These are phyloP conservation scores for Fistulifera pelliculosa DNA, from an alignment of 108 stramenopile genomes.

Conservation along the genomic window DNA sequence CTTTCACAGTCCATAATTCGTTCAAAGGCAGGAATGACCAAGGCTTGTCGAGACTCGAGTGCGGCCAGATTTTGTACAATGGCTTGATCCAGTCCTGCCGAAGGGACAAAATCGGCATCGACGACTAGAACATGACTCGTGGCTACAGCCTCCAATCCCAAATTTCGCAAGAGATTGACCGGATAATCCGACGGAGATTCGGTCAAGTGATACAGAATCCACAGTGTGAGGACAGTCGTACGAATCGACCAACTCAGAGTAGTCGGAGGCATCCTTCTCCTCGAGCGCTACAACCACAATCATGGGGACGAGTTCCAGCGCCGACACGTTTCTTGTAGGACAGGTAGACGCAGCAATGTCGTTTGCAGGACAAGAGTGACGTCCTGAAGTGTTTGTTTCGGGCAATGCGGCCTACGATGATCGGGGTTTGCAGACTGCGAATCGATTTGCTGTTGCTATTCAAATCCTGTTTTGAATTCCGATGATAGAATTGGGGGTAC, in stretches of 20 bases:
- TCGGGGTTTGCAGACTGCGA: too few relatives aligned
- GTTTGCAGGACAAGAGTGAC: conserved; percentile 1
- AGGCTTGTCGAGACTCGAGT: conserved; percentile 17
- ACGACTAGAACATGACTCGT: conserved; percentile 83
- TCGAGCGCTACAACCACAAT: background rate
- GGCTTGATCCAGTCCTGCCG: conserved; percentile 32
- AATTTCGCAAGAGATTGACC: conserved; percentile 85
- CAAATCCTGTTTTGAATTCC: too few relatives aligned
- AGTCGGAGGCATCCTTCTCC: background rate
- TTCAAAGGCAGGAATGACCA: conserved; percentile 87
- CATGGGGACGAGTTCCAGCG: background rate
- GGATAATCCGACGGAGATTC: conserved; percentile 44
- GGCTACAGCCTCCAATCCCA: conserved; percentile 63
- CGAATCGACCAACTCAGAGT: background rate
- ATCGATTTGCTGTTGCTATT: too few relatives aligned
- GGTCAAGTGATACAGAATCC: background rate
- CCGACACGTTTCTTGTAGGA: conserved; percentile 1
- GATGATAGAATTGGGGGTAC: too few relatives aligned
- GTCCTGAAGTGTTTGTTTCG: too few relatives aligned
- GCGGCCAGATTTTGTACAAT: conserved; percentile 14
- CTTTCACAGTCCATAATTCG: conserved; percentile 32
- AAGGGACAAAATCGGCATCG: conserved; percentile 89
- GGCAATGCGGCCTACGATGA: too few relatives aligned
- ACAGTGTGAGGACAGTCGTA: background rate
- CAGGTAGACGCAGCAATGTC: background rate